Base-by-base conservation (phyloP, 2,329 filamentous ascomycete genomes). In the Cladorrhinum sp. region DNA sequence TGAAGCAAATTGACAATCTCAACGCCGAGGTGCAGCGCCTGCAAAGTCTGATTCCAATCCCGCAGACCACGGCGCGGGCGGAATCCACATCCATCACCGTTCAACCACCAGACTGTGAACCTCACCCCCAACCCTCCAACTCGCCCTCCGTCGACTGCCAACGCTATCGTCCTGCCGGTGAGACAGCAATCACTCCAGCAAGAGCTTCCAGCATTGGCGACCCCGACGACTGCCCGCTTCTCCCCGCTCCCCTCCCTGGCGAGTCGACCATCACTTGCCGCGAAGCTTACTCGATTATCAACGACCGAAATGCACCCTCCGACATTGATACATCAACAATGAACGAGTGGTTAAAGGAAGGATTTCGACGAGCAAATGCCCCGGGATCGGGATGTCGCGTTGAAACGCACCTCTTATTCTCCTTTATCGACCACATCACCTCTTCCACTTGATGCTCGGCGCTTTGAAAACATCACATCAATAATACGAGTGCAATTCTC, bases 231-330 rank as follows among this genome's bases (percentile, higher is more conserved):
- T 62, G 56, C 16, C 49, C 60, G 8, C 18, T 62, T 16, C 54
- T 69, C 1, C 68, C 68, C 1, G 42, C 65, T 1, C 58, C 66
- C 3, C 28, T 16, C 8, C 54, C 54, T 0, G 65, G 66, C 5
- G 69, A 71, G 58, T 72, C 71, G 5, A 73, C 71, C 12, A 72
- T 70, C 7, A 58, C 63, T 24, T 73, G 69, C 57, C 62, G 65
- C 9, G 67, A 68, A 2, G 70, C 70, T 5, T 71, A 67, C 53
- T 26, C 55, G 0, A 69, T 72, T 12, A 65, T 73, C 24, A 63
- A 52, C 30, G 65, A 70, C 58, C 66, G 68, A 4, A 68, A 65
- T 24, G 14, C 58, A 1, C 62, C 61, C 0, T 46, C 42, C 5
- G 66, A 63, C 1, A 20, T 66, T 1, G 61, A 63, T 2, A 26